phyloP scores from a whole-genome alignment of 2,329 filamentous ascomycete genomes.

The Karstenula rhodostoma region DNA sequence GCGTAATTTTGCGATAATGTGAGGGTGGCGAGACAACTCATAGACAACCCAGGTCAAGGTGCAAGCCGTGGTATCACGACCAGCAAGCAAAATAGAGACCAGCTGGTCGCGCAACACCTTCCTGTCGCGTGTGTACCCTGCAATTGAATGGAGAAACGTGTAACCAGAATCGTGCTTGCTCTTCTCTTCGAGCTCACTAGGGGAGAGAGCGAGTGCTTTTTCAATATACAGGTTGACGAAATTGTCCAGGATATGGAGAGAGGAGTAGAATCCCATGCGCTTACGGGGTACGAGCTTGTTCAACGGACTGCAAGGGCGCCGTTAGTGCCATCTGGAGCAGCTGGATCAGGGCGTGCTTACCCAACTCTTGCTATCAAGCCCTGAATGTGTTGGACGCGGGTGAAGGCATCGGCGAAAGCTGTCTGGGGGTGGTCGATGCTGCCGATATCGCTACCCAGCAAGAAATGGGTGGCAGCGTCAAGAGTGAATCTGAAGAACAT shows the following conservation, averaged over 20 bases:
- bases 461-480: constrained; percentile 85
- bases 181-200: constrained; percentile 76
- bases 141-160: constrained; percentile 87
- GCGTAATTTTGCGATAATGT: constrained; percentile 72
- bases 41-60: constrained; percentile 85
- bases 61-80: constrained; percentile 84
- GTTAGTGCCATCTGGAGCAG: constrained; percentile 12
- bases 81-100: constrained; percentile 75
- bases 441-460: constrained; percentile 78
- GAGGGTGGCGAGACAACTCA: constrained; percentile 77
- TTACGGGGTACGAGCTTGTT: constrained; percentile 68
- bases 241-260: constrained; percentile 73
- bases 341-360: constrained; percentile 43
- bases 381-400: constrained; percentile 78
- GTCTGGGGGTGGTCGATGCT: constrained; percentile 65
- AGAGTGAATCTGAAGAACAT: constrained; percentile 81
- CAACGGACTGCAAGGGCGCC: constrained; percentile 59
- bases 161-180: constrained; percentile 75
- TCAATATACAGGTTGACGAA: constrained; percentile 84
- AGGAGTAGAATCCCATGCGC: constrained; percentile 66
- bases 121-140: constrained; percentile 74
- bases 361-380: constrained; percentile 71
- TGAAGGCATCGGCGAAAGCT: constrained; percentile 82
- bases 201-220: constrained; percentile 71
- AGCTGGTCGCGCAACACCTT: constrained; percentile 84